phyloP scores from a whole-genome alignment of 345 rosid species.

The Moringa oleifera region DNA sequence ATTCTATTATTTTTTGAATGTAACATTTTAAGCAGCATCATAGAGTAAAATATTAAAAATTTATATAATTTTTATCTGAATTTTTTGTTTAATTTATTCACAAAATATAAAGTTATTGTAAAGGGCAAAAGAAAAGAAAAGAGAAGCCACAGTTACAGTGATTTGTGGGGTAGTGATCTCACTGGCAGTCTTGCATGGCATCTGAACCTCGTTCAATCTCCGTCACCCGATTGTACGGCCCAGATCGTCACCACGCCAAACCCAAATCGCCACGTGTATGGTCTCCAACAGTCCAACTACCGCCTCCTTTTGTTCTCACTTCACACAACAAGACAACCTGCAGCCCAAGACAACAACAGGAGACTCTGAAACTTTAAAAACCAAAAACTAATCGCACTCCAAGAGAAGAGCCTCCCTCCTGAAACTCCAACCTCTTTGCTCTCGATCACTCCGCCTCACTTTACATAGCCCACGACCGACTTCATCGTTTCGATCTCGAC shows the following conservation, averaged over 20 bases:
- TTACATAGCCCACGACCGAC: not conserved
- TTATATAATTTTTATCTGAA: too few species aligned
- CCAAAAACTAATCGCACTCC: not conserved
- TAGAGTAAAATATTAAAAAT: too few species aligned
- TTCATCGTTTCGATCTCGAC: not conserved
- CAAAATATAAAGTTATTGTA: too few species aligned
- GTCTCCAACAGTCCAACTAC: not conserved
- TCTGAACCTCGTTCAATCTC: not conserved
- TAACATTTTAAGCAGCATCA: too few species aligned
- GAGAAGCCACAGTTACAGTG: too few species aligned
- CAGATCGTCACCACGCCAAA: not conserved
- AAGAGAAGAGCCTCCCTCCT: not conserved
- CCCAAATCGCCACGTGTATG: not conserved
- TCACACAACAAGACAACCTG: not conserved
- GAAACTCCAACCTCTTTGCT: conserved; percentile 22
- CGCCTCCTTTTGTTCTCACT: not conserved
- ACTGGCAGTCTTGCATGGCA: not conserved
- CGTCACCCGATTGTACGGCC: not conserved
- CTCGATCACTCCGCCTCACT: conserved; percentile 32
- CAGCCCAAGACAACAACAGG: not conserved
- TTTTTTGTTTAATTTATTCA: too few species aligned
- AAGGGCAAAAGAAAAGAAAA: too few species aligned
- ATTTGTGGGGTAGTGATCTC: not conserved
- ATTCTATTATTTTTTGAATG: too few species aligned
- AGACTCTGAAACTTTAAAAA: too few species aligned